Conservation (phyloP, 441 rosid genomes). For the Gossypium davidsonii region DNA sequence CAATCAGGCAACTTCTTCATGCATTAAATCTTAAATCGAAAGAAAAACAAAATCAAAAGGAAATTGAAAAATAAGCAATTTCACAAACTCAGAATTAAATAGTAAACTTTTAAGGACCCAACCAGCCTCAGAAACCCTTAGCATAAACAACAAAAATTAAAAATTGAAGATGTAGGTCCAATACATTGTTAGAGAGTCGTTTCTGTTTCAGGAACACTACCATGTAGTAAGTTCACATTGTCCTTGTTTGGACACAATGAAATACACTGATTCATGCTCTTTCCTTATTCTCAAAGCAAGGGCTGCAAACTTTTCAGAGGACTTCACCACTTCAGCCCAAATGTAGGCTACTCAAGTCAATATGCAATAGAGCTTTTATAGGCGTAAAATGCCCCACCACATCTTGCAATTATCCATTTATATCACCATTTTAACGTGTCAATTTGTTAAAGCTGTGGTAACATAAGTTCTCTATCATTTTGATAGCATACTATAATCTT, state of each 20-base stretch:
- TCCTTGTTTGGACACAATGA: neutral
- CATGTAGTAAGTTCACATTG: neutral
- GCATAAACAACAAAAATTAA: neutral
- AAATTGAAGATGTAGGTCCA: neutral
- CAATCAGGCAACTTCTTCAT: slow-evolving; percentile 22
- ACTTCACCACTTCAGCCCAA: slow-evolving; percentile 1
- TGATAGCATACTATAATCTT: neutral
- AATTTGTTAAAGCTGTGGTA: neutral
- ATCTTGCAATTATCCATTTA: neutral
- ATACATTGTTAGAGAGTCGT: neutral
- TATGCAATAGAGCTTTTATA: neutral
- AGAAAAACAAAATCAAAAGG: neutral
- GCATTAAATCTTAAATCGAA: slow-evolving; percentile 7
- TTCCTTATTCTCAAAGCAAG: neutral
- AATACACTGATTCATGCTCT: neutral
- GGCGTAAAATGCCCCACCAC: neutral
- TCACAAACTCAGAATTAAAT: neutral
- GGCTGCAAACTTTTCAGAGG: neutral
- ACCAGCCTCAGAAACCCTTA: neutral
- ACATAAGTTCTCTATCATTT: slow-evolving; percentile 4
- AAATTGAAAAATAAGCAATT: neutral
- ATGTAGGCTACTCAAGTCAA: neutral
- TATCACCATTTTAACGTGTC: neutral
- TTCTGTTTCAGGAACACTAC: neutral
- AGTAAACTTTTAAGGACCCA: neutral